Percentiles rank a stretch among this genome's conserved stretches.
Conservation (phyloP, 2,329 filamentous ascomycete species). For the Microcera coccophila region DNA sequence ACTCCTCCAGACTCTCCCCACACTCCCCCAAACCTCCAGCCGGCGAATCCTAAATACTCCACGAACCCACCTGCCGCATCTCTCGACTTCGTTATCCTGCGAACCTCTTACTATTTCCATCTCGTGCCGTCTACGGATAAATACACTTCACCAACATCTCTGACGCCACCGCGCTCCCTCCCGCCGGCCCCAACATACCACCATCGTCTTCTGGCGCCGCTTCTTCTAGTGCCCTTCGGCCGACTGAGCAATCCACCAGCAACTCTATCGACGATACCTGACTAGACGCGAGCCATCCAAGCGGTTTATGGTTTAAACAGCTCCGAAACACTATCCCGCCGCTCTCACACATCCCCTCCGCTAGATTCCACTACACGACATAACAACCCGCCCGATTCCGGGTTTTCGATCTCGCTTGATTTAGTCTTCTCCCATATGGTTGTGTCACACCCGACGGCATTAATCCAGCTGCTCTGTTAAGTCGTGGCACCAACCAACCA, state of each 20-base stretch:
- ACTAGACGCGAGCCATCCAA: not conserved
- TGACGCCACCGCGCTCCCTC: conserved; percentile 1
- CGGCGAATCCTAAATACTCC: conserved; percentile 11
- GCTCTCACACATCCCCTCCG: conserved; percentile 19
- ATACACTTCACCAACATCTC: not conserved
- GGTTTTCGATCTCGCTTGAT: not conserved
- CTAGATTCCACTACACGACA: conserved; percentile 23
- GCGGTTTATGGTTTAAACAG: conserved; percentile 18
- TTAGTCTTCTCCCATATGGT: conserved; percentile 10
- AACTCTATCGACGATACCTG: not conserved
- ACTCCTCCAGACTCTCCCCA: not conserved
- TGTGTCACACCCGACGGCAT: no score
- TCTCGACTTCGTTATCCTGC: not conserved
- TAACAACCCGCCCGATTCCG: not conserved
- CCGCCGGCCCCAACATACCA: not conserved
- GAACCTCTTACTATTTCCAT: not conserved
- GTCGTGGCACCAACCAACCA: conserved; percentile 4
- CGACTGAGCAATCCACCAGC: not conserved
- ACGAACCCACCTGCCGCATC: not conserved
- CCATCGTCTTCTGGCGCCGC: not conserved
- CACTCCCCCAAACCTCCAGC: conserved; percentile 16
- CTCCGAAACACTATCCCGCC: conserved; percentile 19
- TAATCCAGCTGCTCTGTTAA: conserved; percentile 2
- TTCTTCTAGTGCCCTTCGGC: not conserved
- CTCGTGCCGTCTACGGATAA: not conserved